Evolutionary conservation across 768 basidiomycete genomes (phyloP).

Genomic region (Russula earlei): DNA sequence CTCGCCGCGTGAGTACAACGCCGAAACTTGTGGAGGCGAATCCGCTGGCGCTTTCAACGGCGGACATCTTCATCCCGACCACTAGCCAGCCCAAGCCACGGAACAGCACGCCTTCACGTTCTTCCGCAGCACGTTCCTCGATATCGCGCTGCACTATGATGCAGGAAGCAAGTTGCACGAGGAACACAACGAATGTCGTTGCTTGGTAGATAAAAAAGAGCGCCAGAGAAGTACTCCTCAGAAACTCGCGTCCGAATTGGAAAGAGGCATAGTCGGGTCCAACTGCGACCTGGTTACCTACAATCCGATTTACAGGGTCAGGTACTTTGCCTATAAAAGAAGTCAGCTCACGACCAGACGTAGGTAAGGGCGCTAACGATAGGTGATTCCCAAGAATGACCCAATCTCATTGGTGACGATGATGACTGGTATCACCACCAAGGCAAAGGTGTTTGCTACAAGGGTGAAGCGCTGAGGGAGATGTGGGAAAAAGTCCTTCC

Average conservation of each 20-base stretch:
- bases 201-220: constrained; percentile 50
- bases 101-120: constrained; percentile 37
- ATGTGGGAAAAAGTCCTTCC: constrained; percentile 38
- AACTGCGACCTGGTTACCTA: constrained; percentile 26
- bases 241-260: constrained; percentile 42
- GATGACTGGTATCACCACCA: constrained; percentile 47
- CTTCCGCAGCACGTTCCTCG: constrained; percentile 36
- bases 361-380: constrained; percentile 35
- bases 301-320: background rate
- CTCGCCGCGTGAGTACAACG: constrained; percentile 43
- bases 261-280: constrained; percentile 33
- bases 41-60: constrained; percentile 54
- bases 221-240: constrained; percentile 52
- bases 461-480: constrained; percentile 43
- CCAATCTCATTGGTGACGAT: constrained; percentile 48
- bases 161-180: constrained; percentile 46
- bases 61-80: constrained; percentile 51
- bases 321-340: background rate
- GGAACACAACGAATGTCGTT: constrained; percentile 46
- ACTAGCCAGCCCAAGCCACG: constrained; percentile 60
- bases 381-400: constrained; percentile 52
- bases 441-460: constrained; percentile 36
- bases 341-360: background rate
- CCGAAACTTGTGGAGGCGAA: constrained; percentile 49
- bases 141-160: constrained; percentile 43